These are phyloP conservation scores for Salinomyces thailandicus DNA, from an alignment of 2,329 filamentous ascomycete genomes.

Conservation along the genomic window DNA sequence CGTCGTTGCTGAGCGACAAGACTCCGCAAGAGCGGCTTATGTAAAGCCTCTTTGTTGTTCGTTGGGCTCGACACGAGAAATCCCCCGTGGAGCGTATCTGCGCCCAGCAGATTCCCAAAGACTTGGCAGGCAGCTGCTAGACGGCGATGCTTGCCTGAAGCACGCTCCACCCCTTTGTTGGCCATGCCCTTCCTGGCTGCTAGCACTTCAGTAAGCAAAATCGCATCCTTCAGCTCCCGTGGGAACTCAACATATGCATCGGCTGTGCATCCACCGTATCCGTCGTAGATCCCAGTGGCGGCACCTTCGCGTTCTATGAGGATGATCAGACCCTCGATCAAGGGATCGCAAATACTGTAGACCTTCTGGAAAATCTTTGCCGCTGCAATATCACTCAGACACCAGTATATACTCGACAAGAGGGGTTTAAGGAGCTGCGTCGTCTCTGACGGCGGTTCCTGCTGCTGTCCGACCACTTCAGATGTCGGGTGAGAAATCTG, in stretches of 20 bases:
- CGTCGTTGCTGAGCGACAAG: conserved; percentile 2
- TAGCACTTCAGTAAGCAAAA: too few relatives aligned
- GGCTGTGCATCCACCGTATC: too few relatives aligned
- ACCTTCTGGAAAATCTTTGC: conserved; percentile 9
- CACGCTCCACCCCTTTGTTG: too few relatives aligned
- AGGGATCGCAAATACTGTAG: conserved; percentile 6
- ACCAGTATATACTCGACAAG: conserved; percentile 21
- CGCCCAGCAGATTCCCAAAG: conserved; percentile 21
- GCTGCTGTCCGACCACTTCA: neutral
- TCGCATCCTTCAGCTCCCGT: too few relatives aligned
- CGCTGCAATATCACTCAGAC: conserved; percentile 22
- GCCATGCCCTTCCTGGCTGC: too few relatives aligned
- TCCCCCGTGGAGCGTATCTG: too few relatives aligned
- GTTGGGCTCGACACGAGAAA: too few relatives aligned
- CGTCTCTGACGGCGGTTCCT: neutral
- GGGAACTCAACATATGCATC: too few relatives aligned
- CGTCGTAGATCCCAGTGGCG: too few relatives aligned
- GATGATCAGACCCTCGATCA: conserved; percentile 5
- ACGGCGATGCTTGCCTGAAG: neutral
- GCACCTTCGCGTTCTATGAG: neutral
- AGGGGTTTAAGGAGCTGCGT: conserved; percentile 15
- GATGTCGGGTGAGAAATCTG: too few relatives aligned
- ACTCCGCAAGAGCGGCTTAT: conserved; percentile 5
- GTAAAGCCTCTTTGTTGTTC: conserved; percentile 6
- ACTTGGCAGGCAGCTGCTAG: conserved; percentile 19